A percentile compares a stretch with the other conserved stretches of the same genome.
Evolutionary conservation across 2,329 filamentous ascomycete species (phyloP).

Genomic region (Dothideomycetes sp.): DNA sequence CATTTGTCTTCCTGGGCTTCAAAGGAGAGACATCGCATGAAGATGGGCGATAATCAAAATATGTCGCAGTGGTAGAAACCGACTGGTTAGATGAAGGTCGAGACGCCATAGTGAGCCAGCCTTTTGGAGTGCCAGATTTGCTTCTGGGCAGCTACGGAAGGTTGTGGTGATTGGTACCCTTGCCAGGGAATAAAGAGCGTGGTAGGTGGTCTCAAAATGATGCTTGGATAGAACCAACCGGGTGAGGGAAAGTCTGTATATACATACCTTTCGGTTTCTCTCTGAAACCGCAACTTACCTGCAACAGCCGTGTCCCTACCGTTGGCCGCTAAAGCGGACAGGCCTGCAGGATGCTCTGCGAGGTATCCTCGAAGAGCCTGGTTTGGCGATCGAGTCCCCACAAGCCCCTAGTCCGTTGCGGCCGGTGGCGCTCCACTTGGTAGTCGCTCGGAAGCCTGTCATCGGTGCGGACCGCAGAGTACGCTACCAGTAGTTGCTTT

Average conservation of each 20-base stretch:
- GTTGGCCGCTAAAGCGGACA: background rate
- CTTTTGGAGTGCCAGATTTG: too few species aligned
- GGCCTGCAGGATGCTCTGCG: background rate
- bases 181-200: too few species aligned
- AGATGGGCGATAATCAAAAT: slow-evolving; percentile 7
- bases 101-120: slow-evolving; percentile 1
- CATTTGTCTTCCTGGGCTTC: slow-evolving; percentile 5
- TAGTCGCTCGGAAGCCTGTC: too few species aligned
- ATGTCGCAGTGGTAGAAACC: too few species aligned
- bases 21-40: slow-evolving; percentile 6
- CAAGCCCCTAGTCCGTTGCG: background rate
- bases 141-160: too few species aligned
- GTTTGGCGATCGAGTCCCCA: background rate
- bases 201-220: too few species aligned
- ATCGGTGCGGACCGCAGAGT: too few species aligned
- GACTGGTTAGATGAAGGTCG: slow-evolving; percentile 7
- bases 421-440: background rate
- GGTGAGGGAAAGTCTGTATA: background rate
- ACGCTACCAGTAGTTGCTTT: too few species aligned
- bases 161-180: background rate
- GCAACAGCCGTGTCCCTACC: background rate
- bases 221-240: too few species aligned
- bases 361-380: background rate
- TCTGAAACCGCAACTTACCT: background rate
- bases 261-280: background rate